Evolutionary conservation across 2,329 filamentous ascomycete species (phyloP), one percentile per base, ranked within the genome.

Genomic region (Diaporthe citrichinensis): DNA sequence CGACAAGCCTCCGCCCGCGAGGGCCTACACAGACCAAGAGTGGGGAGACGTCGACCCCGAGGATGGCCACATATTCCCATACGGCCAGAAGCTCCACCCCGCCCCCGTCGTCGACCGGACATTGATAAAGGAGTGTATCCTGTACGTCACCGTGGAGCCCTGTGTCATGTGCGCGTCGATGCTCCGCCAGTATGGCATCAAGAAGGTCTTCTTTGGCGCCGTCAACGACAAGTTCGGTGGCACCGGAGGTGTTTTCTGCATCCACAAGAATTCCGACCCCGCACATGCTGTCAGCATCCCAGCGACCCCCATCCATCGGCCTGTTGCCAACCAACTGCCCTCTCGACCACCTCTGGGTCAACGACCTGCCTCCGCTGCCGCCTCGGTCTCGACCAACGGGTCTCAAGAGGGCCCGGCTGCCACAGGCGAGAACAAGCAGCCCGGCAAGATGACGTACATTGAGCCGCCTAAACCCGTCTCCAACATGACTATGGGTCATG

Each of bases 161-260:
- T 99, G 97, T 84, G 95, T 99, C 86, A 99, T 99, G 97, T 99
- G 97, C 83, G 97, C 97, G 17, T 97, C 95, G 9, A 92, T 97
- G 72, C 89, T 99, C 69, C 92, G 95, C 71, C 97, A 99, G 84
- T 93, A 97, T 78, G 91, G 92, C 20, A 95, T 99, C 84, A 91
- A 94, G 77, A 94, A 93, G 79, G 97, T 99, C 44, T 98, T 96
- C 84, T 99, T 97, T 84, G 97, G 97, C 6, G 98, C 96, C 76
- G 92, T 94, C 80, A 99, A 99, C 83, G 97, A 99, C 86, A 94
- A 97, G 75, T 99, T 99, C 86, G 97, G 97, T 10, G 97, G 97
- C 44, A 98, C 95, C 23, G 97, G 97, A 2, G 96, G 97, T 72
- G 97, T 99, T 20, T 92, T 99, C 82, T 94, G 92, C 79, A 92